Base-by-base conservation (phyloP, 2,329 filamentous ascomycete species). In the Mollisiaceae sp. region DNA sequence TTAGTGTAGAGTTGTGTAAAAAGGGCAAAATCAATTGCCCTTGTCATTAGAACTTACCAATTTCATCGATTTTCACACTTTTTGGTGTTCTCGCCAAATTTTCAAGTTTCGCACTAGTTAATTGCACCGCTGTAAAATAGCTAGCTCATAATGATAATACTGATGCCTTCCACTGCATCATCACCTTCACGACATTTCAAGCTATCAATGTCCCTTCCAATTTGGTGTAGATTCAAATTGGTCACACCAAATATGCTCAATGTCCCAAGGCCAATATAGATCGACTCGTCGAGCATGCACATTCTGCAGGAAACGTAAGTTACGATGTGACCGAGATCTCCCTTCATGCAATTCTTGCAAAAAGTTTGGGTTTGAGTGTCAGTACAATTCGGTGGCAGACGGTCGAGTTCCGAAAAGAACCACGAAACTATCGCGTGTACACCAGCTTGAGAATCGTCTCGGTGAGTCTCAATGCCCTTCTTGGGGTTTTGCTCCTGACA, bases 331-430 rank as follows among this genome's bases (percentile, higher is more conserved):
- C 32, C 55, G 60, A 20, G 39, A 63, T 32, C 12, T 60, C n/a
- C 65, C 65, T 3, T 32, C 27, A 32, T 67, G 65, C 39, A 41
- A 63, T 18, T 67, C 65, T 14, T 67, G 65, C 56, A 15, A 59
- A 35, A 64, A 64, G 24, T 64, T 67, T 47, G 65, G 65, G 5
- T 67, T 65, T 39, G 63, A 67, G 15, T 67, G 65, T 45, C 41
- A 65, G 52, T 67, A 67, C 43, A 38, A 24, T 27, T 32, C 59
- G 8, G 58, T 35, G 15, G 57, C 24, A 2, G 55, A 63, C 6
- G 47, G 56, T 14, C 59, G 59, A 12, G 60, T 36, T 15, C 36
- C 22, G 32, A 67, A 41, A n/a, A 24, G 52, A 47, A 43, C 43
- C 36, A 18, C 54, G 39, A 61, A 58, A 38, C 8, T 56, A 36